Evolutionary conservation across 2,329 filamentous ascomycete genomes (phyloP), one percentile per base, ranked within the genome.

Genomic region (Sarocladium brachiariae): DNA sequence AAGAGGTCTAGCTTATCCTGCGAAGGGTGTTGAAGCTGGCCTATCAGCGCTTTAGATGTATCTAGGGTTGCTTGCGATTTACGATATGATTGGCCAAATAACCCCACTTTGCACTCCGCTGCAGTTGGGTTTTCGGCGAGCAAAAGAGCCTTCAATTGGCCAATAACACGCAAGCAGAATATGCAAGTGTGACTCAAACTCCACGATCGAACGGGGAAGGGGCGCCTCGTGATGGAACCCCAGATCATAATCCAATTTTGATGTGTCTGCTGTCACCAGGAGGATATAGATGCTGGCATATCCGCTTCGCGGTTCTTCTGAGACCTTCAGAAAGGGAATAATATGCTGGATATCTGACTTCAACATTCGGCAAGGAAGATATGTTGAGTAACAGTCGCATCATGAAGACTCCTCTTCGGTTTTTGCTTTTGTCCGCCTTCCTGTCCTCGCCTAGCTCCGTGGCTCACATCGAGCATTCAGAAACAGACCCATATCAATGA

Each of bases 1-100:
- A 67, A 60, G 50, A 53, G 68, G 69, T 33, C 54, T 69, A 68
- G 69, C 60, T 7, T 33, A 5, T 19, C 11, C 24, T 33, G 64
- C 47, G 3, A 11, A 24, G 51, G 52, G 52, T 51, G 52, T 41
- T 38, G 39, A n/a, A 4, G 1, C 2, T 4, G 30, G 13, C 68
- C 65, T 70, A 69, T 69, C 21, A 61, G 0, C 8, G 2, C 2
- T 1, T 1, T 6, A 13, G 7, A 4, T 7, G n/a, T 23, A 4
- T 4, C 10, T 4, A 33, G 8, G 9, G 10, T 18, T 9, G 14
- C 43, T 5, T 5, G n/a, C 10, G 7, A 4, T 18, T 23, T 10
- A 9, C 4, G 4, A 14, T 10, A n/a, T 2, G 0, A 19, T 7
- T 18, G 11, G 21, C 21, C 54, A 47, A 21, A 51, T 57, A 54